Evolutionary conservation across 2,329 filamentous ascomycete genomes (phyloP).

Genomic region (Neurospora sp.): DNA sequence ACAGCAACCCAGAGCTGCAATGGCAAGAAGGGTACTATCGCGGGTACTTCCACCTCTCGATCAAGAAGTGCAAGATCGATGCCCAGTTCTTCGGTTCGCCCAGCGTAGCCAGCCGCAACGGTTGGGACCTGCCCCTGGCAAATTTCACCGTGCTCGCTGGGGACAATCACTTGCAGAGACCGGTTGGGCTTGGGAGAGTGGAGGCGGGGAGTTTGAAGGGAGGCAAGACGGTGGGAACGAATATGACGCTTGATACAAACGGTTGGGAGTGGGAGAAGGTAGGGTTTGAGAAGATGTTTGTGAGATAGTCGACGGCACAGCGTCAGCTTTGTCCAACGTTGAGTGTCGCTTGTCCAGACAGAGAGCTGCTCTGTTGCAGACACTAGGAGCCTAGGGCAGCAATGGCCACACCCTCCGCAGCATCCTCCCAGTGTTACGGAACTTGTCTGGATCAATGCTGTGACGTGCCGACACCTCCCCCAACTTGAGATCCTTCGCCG

Average conservation of each 20-base stretch:
- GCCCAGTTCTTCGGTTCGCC: slow-evolving; percentile 56
- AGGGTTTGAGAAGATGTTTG: slow-evolving; percentile 11
- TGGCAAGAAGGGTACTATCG: slow-evolving; percentile 68
- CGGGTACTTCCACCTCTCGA: slow-evolving; percentile 58
- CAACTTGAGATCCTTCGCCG: slow-evolving; percentile 27
- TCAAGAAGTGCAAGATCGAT: slow-evolving; percentile 45
- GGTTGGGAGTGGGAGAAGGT: slow-evolving; percentile 9
- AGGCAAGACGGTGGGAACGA: slow-evolving; percentile 29
- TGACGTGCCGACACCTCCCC: slow-evolving; percentile 28
- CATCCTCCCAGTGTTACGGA: neutral
- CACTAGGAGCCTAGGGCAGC: neutral
- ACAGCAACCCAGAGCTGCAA: slow-evolving; percentile 52
- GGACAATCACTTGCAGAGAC: slow-evolving; percentile 44
- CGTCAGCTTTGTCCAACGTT: neutral
- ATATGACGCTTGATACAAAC: slow-evolving; percentile 38
- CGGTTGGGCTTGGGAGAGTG: slow-evolving; percentile 31
- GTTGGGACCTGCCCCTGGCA: slow-evolving; percentile 55
- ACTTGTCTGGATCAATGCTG: neutral
- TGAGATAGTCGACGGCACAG: neutral
- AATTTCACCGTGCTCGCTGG: slow-evolving; percentile 60
- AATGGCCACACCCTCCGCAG: neutral
- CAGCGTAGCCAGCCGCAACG: slow-evolving; percentile 49
- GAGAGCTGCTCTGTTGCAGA: neutral
- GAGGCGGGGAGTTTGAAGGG: slow-evolving; percentile 47
- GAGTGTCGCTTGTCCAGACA: neutral